These are phyloP conservation scores for Wickerhamiella dianesei DNA, from an alignment of 805 yeast species.

Conservation along the genomic window DNA sequence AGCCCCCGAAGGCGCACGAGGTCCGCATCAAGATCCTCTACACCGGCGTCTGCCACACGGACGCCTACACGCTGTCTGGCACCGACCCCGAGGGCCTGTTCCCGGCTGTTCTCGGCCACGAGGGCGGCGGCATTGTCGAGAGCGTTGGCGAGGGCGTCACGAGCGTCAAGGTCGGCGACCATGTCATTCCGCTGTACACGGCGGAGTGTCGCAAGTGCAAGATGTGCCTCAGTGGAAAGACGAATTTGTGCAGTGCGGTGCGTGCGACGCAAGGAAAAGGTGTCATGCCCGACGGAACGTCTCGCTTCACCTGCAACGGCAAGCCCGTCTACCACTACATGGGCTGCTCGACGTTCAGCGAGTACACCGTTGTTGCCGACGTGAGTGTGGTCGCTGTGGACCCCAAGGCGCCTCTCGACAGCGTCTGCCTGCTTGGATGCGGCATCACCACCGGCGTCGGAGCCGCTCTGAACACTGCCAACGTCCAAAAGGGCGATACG, in stretches of 20 bases:
- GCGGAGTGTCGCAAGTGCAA: constrained; percentile 95
- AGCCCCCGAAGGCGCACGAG: constrained; percentile 93
- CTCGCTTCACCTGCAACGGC: constrained; percentile 71
- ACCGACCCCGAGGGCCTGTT: constrained; percentile 92
- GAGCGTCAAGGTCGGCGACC: constrained; percentile 81
- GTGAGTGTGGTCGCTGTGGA: constrained; percentile 90
- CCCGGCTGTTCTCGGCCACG: constrained; percentile 92
- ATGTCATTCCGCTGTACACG: constrained; percentile 85
- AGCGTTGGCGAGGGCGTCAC: constrained; percentile 90
- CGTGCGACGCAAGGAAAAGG: constrained; percentile 98
- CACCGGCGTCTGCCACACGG: constrained; percentile 98
- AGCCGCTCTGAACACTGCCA: constrained; percentile 89
- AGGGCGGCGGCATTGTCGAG: constrained; percentile 96
- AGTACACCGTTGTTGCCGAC: constrained; percentile 96
- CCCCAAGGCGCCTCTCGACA: constrained; percentile 68
- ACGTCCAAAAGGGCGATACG: constrained; percentile 79
- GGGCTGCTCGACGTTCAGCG: constrained; percentile 97
- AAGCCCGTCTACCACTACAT: constrained; percentile 77
- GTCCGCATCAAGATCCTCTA: constrained; percentile 77
- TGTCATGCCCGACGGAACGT: constrained; percentile 96
- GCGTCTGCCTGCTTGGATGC: constrained; percentile 88
- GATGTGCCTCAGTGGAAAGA: constrained; percentile 88
- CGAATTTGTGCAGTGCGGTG: constrained; percentile 89
- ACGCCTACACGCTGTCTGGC: constrained; percentile 91
- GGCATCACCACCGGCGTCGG: constrained; percentile 99